Evolutionary conservation across 2,329 filamentous ascomycete genomes (phyloP).

Genomic region (Colletotrichum falcatum): DNA sequence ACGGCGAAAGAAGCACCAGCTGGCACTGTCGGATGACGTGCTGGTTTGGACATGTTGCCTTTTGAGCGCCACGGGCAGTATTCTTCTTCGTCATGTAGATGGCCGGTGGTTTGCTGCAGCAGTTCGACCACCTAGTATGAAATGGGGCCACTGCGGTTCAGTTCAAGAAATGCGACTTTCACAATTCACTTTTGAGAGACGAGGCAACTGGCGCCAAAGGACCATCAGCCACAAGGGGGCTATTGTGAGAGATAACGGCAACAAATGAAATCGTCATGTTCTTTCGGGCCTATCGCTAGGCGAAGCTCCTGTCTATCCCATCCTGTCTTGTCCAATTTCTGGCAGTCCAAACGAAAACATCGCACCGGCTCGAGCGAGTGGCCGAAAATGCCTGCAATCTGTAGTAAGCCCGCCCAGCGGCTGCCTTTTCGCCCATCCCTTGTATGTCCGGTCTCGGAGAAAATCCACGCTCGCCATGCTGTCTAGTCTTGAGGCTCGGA

Average conservation of each 20-base stretch:
- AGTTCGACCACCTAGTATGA: background rate
- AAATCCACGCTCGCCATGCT: background rate
- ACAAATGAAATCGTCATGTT: background rate
- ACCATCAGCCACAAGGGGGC: background rate
- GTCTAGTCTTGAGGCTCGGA: background rate
- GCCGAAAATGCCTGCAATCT: too few relatives aligned
- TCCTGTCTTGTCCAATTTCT: background rate
- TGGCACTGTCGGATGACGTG: background rate
- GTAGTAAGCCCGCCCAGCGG: background rate
- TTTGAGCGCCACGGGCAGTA: background rate
- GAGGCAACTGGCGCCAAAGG: too few relatives aligned
- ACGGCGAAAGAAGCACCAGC: background rate
- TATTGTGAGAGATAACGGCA: background rate
- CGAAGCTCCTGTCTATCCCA: background rate
- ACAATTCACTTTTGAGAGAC: background rate
- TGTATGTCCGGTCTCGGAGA: background rate
- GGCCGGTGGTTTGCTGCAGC: background rate
- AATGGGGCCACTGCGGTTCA: background rate
- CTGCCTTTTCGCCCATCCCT: background rate
- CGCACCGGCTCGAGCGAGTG: too few relatives aligned
- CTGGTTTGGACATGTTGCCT: too few relatives aligned
- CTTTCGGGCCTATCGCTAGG: background rate
- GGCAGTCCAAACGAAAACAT: background rate
- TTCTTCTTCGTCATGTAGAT: background rate
- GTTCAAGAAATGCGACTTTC: background rate